A percentile compares a stretch with the other conserved stretches of the same genome.
phyloP scores from a whole-genome alignment of 805 yeast genomes.

The Cyberlindnera bimundalis region DNA sequence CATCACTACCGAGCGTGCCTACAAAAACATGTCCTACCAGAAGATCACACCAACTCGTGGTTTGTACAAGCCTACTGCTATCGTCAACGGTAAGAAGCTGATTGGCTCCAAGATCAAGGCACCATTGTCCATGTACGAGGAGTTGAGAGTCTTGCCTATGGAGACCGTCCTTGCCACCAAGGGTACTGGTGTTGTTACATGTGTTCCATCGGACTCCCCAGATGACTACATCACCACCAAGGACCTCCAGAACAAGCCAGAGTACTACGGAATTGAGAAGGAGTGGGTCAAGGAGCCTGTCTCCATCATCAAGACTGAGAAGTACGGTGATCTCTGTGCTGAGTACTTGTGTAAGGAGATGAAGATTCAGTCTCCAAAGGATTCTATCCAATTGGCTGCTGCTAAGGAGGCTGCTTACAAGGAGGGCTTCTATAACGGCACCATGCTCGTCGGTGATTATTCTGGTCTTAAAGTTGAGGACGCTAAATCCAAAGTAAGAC shows the following conservation, averaged over 20 bases:
- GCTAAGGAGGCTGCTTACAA: conserved; percentile 96
- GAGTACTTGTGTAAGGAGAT: conserved; percentile 77
- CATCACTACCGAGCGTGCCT: conserved; percentile 91
- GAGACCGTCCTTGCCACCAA: conserved; percentile 91
- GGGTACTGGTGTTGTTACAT: conserved; percentile 99
- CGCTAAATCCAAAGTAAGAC: conserved; percentile 84
- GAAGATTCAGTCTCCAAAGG: conserved; percentile 95
- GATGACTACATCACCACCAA: conserved; percentile 88
- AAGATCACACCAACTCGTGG: conserved; percentile 90
- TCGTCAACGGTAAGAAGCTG: conserved; percentile 65
- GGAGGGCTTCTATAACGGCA: conserved; percentile 94
- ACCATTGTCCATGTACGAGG: conserved; percentile 68
- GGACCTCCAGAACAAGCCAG: conserved; percentile 87
- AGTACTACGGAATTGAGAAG: conserved; percentile 76
- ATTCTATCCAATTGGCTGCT: conserved; percentile 74
- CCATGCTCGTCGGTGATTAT: conserved; percentile 74
- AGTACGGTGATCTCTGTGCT: conserved; percentile 88
- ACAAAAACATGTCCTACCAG: conserved; percentile 96
- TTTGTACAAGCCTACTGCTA: conserved; percentile 53
- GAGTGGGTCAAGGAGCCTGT: conserved; percentile 84
- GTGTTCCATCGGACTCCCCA: conserved; percentile 99
- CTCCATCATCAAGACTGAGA: conserved; percentile 73
- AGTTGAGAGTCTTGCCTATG: conserved; percentile 90
- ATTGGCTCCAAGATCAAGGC: conserved; percentile 87
- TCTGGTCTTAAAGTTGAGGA: conserved; percentile 85